A percentile compares a stretch with the other conserved stretches of the same genome.
Conservation (phyloP, 371 early-diverging fungal genomes). For the Haplosporangium sp. region DNA sequence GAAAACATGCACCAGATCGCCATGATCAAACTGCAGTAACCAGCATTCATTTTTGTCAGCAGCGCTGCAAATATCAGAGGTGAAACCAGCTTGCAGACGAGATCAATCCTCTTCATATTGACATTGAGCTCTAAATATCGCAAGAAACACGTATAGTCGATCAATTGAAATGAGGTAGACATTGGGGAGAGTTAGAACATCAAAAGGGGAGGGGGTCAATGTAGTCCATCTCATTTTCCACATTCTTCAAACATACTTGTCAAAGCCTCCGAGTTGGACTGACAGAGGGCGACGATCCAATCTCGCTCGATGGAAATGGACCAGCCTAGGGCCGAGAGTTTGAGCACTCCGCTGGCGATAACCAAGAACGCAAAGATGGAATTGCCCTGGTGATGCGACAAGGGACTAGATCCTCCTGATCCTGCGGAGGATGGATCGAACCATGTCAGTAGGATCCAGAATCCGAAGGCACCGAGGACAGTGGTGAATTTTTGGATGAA, state of each 20-base stretch:
- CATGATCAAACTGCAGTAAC: conserved; percentile 36
- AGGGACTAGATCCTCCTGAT: neutral
- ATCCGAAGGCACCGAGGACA: conserved; percentile 39
- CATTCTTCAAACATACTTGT: conserved; percentile 26
- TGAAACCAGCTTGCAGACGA: conserved; percentile 61
- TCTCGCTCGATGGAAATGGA: conserved; percentile 61
- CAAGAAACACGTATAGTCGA: neutral
- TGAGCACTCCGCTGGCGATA: conserved; percentile 51
- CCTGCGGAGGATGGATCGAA: conserved; percentile 26
- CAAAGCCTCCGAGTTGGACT: conserved; percentile 36
- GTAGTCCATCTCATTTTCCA: no score
- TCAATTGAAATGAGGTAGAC: neutral
- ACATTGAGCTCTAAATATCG: conserved; percentile 31
- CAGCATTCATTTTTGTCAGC: conserved; percentile 21
- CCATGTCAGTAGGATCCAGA: conserved; percentile 49
- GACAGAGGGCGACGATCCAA: conserved; percentile 60
- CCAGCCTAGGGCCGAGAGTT: conserved; percentile 56
- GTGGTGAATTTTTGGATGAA: conserved; percentile 36
- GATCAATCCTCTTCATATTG: conserved; percentile 61
- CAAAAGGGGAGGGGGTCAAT: no score
- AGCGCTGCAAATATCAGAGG: conserved; percentile 53
- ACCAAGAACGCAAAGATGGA: conserved; percentile 33
- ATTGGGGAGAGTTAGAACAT: no score
- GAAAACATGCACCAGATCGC: conserved; percentile 34
- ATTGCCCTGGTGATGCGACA: conserved; percentile 27